Percentiles rank a stretch among this genome's conserved stretches.
These are phyloP conservation scores for Leccinum uliginosum DNA, from an alignment of 768 basidiomycete genomes.

Conservation along the genomic window DNA sequence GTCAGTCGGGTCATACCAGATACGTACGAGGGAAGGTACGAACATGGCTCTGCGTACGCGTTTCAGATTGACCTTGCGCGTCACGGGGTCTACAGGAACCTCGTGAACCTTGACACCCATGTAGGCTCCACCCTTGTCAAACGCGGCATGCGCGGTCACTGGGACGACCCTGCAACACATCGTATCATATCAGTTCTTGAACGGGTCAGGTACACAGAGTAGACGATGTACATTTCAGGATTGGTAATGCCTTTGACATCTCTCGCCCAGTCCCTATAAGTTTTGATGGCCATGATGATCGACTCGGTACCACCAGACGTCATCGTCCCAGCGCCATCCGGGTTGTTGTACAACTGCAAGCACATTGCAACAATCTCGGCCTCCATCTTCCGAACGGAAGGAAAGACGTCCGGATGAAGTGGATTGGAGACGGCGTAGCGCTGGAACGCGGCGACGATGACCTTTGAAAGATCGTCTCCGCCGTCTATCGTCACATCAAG, in stretches of 20 bases:
- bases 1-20: conserved; percentile 8
- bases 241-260: conserved; percentile 81
- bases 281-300: conserved; percentile 93
- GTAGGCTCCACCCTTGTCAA: conserved; percentile 89
- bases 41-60: conserved; percentile 84
- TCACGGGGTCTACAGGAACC: conserved; percentile 73
- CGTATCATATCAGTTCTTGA: background rate
- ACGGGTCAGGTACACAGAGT: background rate
- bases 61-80: conserved; percentile 75
- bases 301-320: conserved; percentile 96
- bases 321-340: conserved; percentile 84
- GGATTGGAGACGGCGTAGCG: conserved; percentile 86
- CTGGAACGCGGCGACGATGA: conserved; percentile 77
- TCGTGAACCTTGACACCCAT: conserved; percentile 86
- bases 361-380: conserved; percentile 91
- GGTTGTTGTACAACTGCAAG: conserved; percentile 78
- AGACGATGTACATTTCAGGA: conserved; percentile 69
- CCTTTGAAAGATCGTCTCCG: conserved; percentile 71
- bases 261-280: conserved; percentile 89
- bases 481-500: conserved; percentile 51
- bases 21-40: conserved; percentile 29
- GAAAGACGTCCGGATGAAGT: conserved; percentile 91
- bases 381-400: conserved; percentile 94
- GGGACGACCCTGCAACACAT: conserved; percentile 65
- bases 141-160: conserved; percentile 86